Evolutionary conservation across 768 basidiomycete species (phyloP).

Genomic region (Leccinum broughii): DNA sequence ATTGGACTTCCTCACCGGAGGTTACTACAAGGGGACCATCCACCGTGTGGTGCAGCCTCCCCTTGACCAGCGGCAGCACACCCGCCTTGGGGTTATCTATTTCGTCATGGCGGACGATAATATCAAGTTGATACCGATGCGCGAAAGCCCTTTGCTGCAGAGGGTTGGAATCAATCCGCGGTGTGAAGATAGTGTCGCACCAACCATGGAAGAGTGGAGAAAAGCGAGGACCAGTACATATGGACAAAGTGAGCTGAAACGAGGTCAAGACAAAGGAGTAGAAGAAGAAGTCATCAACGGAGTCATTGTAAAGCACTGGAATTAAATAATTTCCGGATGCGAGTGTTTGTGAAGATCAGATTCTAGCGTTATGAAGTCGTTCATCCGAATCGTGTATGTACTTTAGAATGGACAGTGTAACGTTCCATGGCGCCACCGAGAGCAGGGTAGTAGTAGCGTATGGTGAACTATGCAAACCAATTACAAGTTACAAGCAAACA

Average conservation of each 20-base stretch:
- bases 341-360: no score
- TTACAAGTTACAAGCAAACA: not conserved
- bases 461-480: no score
- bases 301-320: not conserved
- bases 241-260: not conserved
- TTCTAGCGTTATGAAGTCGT: no score
- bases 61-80: not conserved
- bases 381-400: no score
- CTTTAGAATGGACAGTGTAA: no score
- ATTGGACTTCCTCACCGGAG: not conserved
- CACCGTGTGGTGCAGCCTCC: not conserved
- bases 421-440: no score
- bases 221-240: not conserved
- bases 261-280: not conserved
- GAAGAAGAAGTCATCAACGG: not conserved
- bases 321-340: not conserved
- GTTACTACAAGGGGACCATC: not conserved
- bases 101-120: not conserved
- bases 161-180: not conserved
- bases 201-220: not conserved
- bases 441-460: no score
- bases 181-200: not conserved
- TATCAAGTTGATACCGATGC: not conserved
- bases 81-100: not conserved
- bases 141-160: not conserved